Base-by-base conservation (phyloP, 345 rosid genomes). In the Lepidium africanum region DNA sequence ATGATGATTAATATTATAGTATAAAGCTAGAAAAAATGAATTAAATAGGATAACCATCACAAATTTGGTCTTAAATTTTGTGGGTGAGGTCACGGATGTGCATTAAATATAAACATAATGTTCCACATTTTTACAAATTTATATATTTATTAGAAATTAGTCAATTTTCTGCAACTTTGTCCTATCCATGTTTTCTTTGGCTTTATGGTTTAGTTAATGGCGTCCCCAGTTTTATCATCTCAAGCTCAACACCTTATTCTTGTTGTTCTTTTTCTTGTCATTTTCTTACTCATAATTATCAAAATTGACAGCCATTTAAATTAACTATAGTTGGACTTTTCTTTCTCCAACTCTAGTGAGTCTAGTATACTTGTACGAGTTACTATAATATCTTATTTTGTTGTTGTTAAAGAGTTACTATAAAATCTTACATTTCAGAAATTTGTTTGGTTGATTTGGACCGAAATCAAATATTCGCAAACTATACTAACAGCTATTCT, bases 181-280 rank as follows among this genome's bases (percentile, higher is more conserved):
- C 65, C 3, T 64, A 57, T 72, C 52, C 5, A 17, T 61, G 63
- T 36, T 16, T 48, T 56, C 65, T 64, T 64, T 72, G 47, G 36
- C 43, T 15, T 45, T 71, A 19, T 45, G 61, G 7, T 10, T 61
- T 51, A 49, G 61, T 70, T 43, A 46, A 61, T 25, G 6, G 32
- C 62, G 55, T 51, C 48, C 43, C 30, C 32, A 15, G 11, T 63
- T 63, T 63, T 19, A 14, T 30, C 51, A 19, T 15, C 10, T 33
- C 43, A 27, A 19, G 33, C 61, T 55, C 58, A 38, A 13, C 76
- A 71, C 70, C 59, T 72, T 55, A 56, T 64, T 72, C 65, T 47
- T 32, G 45, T 64, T 72, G 58, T 72, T 56, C 59, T 64, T 72
- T 48, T 57, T 47, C 52, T 65, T 73, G 71, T 73, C 77, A 65